phyloP scores from a whole-genome alignment of 768 basidiomycete species.

The Amanita rimosa region DNA sequence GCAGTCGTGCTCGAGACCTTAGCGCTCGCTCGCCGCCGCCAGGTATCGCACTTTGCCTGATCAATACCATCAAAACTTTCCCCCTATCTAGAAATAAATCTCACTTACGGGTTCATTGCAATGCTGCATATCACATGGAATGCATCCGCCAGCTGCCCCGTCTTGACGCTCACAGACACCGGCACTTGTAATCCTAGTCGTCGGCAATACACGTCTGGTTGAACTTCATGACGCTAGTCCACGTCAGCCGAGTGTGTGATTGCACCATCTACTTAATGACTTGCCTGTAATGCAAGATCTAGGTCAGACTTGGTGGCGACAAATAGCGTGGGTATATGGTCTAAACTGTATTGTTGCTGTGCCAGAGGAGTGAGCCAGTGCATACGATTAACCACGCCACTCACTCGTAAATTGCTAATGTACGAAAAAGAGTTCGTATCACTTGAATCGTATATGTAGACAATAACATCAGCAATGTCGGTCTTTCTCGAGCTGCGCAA shows the following conservation, averaged over 20 bases:
- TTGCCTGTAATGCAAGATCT: constrained; percentile 88
- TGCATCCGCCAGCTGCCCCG: constrained; percentile 75
- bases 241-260: constrained; percentile 1
- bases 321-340: constrained; percentile 91
- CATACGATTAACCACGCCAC: constrained; percentile 8
- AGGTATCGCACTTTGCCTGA: constrained; percentile 57
- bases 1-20: constrained; percentile 55
- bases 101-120: constrained; percentile 77
- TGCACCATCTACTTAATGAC: constrained; percentile 10
- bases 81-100: constrained; percentile 3
- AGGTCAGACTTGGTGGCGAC: constrained; percentile 99
- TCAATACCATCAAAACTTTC: constrained; percentile 8
- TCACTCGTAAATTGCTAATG: constrained; percentile 89
- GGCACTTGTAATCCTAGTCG: constrained; percentile 85
- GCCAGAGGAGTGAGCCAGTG: constrained; percentile 12
- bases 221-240: constrained; percentile 86
- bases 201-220: constrained; percentile 94
- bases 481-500: constrained; percentile 84
- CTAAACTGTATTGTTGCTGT: constrained; percentile 98
- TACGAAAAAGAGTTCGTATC: constrained; percentile 99
- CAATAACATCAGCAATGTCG: constrained; percentile 86
- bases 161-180: constrained; percentile 86
- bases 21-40: constrained; percentile 76
- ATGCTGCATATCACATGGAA: constrained; percentile 79
- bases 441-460: constrained; percentile 95